phyloP scores from a whole-genome alignment of 257 asterid species.

The Coffea eugenioides region DNA sequence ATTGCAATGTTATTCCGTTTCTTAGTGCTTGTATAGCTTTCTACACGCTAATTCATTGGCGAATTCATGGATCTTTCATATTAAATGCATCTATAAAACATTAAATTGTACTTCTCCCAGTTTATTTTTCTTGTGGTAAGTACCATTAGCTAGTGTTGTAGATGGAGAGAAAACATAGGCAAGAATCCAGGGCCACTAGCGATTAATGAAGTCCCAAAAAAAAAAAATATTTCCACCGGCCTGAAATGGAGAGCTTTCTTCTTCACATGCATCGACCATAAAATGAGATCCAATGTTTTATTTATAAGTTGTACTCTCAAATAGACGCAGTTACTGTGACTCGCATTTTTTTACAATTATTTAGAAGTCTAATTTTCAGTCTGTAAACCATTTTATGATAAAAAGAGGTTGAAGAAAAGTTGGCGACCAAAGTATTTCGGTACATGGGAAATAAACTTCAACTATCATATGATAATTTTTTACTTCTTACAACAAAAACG shows the following conservation, averaged over 20 bases:
- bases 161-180: not conserved
- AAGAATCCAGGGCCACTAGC: slow-evolving; percentile 4
- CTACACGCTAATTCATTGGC: not conserved
- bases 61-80: not conserved
- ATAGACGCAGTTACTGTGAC: not conserved
- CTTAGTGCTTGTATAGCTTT: too few species aligned
- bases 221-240: not conserved
- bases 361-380: not conserved
- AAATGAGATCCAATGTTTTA: slow-evolving; percentile 7
- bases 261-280: slow-evolving; percentile 11
- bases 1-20: too few species aligned
- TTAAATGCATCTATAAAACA: not conserved
- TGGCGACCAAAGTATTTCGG: not conserved
- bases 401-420: not conserved
- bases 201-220: not conserved
- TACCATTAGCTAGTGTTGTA: not conserved
- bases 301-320: not conserved
- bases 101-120: not conserved
- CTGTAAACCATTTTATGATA: not conserved
- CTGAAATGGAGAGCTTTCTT: not conserved
- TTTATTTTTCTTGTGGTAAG: not conserved
- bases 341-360: too few species aligned
- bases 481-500: not conserved
- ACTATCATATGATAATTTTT: not conserved
- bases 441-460: not conserved